Evolutionary conservation across 2,329 filamentous ascomycete species (phyloP), one percentile per base, ranked within the genome.

Genomic region (Neopestalotiopsis rosae): DNA sequence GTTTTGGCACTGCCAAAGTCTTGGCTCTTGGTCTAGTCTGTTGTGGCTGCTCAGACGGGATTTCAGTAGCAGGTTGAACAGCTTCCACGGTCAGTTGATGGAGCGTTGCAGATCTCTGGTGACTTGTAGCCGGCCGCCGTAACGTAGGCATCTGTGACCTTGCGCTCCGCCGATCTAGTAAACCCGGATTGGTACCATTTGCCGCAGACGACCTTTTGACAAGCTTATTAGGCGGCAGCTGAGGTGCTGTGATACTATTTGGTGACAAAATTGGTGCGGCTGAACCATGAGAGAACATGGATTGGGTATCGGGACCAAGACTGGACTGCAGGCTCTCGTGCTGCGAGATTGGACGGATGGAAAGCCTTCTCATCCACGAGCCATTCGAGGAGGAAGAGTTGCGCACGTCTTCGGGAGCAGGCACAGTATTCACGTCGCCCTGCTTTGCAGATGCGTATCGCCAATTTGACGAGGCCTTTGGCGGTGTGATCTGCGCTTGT

Each of bases 51-150:
- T 77, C 75, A 9, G 79, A 76, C 0, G 81, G 80, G 64, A 73
- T 75, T 64, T 77, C 79, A 4, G 75, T 74, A 14, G 72, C 61
- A 13, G 76, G 69, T 9, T 74, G 71, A 28, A 74, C 63, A 13
- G 72, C 66, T 49, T 78, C 77, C 57, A 69, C 57, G 28, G 74
- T 73, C 57, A 77, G 72, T 70, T 90, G 87, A 73, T 92, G 89
- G 34, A 94, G 81, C 1, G 91, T 93, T 42, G 89, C 90, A 61
- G 91, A 92, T 74, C 93, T 87, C 77, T 95, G 92, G 76, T 94
- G 92, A 78, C 92, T 94, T 20, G 93, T 95, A 61, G 92, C 92
- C 66, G 93, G 93, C 74, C 92, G 85, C 69, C 91, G 89, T 69
- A 95, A 85, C 28, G 88, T 89, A 2, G 89, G 87, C 70, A 92